Evolutionary conservation across 305 asterid species (phyloP).

Genomic region (Fraxinus ornus): DNA sequence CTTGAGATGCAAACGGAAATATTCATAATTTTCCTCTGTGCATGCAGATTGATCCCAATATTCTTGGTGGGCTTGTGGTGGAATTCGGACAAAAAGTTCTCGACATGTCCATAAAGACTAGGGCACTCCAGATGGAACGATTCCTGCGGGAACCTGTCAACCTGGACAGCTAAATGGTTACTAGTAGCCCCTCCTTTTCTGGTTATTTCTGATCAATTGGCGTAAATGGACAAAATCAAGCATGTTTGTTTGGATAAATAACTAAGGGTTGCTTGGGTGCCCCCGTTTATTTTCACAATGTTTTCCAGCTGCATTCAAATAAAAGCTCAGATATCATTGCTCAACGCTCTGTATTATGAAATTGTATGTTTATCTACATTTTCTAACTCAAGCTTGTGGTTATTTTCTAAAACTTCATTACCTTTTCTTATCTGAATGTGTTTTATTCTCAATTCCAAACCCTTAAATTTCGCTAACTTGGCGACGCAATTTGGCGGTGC

Average conservation of each 20-base stretch:
- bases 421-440: background rate
- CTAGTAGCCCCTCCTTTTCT: background rate
- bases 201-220: background rate
- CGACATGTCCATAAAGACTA: conserved; percentile 87
- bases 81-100: conserved; percentile 74
- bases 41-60: conserved; percentile 79
- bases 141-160: conserved; percentile 79
- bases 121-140: conserved; percentile 98
- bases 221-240: conserved; percentile 2
- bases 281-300: background rate
- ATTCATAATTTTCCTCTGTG: background rate
- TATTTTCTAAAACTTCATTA: background rate
- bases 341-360: background rate
- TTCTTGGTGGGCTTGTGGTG: conserved; percentile 89
- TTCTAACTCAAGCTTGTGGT: background rate
- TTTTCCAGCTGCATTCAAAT: conserved; percentile 23
- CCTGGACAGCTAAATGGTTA: conserved; percentile 25
- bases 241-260: conserved; percentile 8
- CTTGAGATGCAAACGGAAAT: background rate
- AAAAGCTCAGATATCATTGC: background rate
- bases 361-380: background rate
- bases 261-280: background rate
- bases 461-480: background rate
- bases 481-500: background rate
- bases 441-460: background rate